Evolutionary conservation across 176 grass and related monocot genomes (phyloP).

Genomic region (Miscanthus lutarioriparius): DNA sequence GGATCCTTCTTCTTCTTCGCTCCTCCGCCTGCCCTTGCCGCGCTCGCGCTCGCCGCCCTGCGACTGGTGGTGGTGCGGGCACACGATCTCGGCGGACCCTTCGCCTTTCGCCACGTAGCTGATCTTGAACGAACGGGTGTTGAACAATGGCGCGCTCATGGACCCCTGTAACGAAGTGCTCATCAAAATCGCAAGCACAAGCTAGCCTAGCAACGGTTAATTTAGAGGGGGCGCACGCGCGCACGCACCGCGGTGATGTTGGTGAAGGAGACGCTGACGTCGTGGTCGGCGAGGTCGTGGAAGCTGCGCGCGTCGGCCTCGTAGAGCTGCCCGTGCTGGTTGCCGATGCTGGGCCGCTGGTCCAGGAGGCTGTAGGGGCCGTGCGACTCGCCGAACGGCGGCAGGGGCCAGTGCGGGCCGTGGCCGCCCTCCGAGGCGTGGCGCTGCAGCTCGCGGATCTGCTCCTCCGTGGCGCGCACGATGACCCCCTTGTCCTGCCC

Average conservation of each 20-base stretch:
- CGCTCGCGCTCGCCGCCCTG: conserved; percentile 5
- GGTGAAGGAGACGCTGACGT: conserved; percentile 56
- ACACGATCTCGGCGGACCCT: conserved; percentile 61
- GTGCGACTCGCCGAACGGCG: conserved; percentile 42
- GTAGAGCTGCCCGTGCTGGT: conserved; percentile 61
- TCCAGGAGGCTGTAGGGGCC: conserved; percentile 51
- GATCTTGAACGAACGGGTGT: conserved; percentile 67
- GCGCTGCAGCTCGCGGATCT: conserved; percentile 49
- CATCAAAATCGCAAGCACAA: too few species aligned
- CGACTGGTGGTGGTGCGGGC: conserved; percentile 46
- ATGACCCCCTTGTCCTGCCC: conserved; percentile 32
- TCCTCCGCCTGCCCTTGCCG: neutral
- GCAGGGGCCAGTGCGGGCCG: conserved; percentile 48
- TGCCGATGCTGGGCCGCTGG: conserved; percentile 57
- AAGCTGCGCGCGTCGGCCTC: conserved; percentile 71
- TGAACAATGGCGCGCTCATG: conserved; percentile 67
- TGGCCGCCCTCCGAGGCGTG: conserved; percentile 42
- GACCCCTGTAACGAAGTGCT: conserved; percentile 51
- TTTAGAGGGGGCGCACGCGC: conserved; percentile 1
- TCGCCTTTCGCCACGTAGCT: conserved; percentile 42
- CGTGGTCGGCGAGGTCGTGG: conserved; percentile 46
- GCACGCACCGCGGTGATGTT: conserved; percentile 66
- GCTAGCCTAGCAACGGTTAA: too few species aligned
- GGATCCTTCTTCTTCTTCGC: neutral
- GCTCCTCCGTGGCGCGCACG: conserved; percentile 63